A percentile compares a stretch with the other conserved stretches of the same genome.
phyloP scores from a whole-genome alignment of 306 rosid genomes.

The Amphicarpaea edgeworthii region DNA sequence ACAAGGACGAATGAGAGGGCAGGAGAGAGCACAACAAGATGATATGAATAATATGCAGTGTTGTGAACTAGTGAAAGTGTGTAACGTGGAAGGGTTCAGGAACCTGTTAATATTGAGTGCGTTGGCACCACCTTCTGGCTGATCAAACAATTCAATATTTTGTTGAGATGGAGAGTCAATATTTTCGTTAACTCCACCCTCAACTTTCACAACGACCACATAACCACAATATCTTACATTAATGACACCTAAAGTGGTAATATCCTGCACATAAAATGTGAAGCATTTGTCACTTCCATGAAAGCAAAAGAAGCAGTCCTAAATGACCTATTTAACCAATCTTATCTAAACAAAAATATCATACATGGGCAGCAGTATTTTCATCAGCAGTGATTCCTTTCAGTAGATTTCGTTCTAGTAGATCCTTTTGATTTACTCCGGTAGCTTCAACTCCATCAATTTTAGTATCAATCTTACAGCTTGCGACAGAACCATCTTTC shows the following conservation, averaged over 20 bases:
- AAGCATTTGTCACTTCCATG: conserved; percentile 39
- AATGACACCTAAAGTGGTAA: conserved; percentile 79
- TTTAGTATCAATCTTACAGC: conserved; percentile 87
- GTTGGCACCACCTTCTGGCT: conserved; percentile 95
- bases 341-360: conserved; percentile 49
- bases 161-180: conserved; percentile 62
- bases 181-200: conserved; percentile 56
- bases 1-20: background rate
- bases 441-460: conserved; percentile 88
- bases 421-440: conserved; percentile 64
- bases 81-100: conserved; percentile 27
- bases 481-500: conserved; percentile 84
- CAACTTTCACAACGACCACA: conserved; percentile 78
- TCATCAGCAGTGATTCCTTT: conserved; percentile 99
- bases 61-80: background rate
- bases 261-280: conserved; percentile 71
- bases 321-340: conserved; percentile 30
- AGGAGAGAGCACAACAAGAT: background rate
- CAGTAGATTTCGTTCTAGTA: conserved; percentile 81
- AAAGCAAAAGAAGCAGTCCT: conserved; percentile 38
- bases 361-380: conserved; percentile 97
- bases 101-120: conserved; percentile 94
- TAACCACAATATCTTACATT: conserved; percentile 89
- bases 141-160: conserved; percentile 73
- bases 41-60: conserved; percentile 14